These are phyloP conservation scores for Hyaloscypha bicolor DNA, from an alignment of 495 filamentous ascomycete genomes.

Conservation along the genomic window DNA sequence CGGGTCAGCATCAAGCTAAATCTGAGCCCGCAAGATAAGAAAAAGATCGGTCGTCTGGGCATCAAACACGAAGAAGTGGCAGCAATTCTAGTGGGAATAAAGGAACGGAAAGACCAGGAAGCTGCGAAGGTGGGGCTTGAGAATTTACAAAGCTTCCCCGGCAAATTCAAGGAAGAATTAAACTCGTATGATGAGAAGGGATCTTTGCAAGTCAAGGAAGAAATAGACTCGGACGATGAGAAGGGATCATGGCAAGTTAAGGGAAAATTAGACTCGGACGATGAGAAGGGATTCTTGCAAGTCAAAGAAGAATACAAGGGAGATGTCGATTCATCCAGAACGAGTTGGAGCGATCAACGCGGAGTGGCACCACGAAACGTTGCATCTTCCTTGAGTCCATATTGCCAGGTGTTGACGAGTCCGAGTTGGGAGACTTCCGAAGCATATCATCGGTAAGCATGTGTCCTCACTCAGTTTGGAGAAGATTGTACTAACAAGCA, in stretches of 20 bases:
- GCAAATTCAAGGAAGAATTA: not conserved
- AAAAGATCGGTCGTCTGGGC: not conserved
- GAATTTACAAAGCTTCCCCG: not conserved
- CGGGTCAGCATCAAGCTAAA: not conserved
- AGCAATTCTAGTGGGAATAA: not conserved
- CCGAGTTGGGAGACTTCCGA: not conserved
- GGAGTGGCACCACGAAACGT: no score
- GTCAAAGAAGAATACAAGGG: not conserved
- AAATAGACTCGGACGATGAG: not conserved
- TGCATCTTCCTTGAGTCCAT: not conserved
- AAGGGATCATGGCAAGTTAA: not conserved
- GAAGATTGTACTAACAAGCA: not conserved
- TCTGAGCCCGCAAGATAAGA: not conserved
- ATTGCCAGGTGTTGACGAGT: not conserved
- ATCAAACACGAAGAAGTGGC: not conserved
- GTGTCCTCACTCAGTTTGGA: not conserved
- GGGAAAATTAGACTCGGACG: not conserved
- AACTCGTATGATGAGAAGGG: not conserved
- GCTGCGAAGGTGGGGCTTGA: not conserved
- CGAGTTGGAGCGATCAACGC: not conserved
- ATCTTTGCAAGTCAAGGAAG: not conserved
- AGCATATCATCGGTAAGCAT: not conserved
- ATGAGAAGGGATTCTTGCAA: not conserved
- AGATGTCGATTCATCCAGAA: not conserved
- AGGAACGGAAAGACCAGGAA: not conserved